Base-by-base conservation (phyloP, 768 basidiomycete genomes). In the Sistotremastrum suecicum region DNA sequence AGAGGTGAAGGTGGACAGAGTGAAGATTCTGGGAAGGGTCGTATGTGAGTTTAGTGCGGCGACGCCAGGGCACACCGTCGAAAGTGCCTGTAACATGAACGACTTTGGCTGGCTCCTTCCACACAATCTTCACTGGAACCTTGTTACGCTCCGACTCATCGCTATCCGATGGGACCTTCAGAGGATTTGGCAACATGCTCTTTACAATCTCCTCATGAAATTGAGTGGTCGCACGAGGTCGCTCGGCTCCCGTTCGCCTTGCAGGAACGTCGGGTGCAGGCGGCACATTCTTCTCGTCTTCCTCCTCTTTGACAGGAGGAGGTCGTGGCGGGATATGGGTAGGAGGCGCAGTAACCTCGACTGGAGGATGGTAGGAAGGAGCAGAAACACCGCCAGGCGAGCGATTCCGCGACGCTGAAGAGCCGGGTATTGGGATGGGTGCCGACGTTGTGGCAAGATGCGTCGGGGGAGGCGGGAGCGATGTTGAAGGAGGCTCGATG, bases 1-100 rank as follows among this genome's bases (percentile, higher is more conserved):
- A 75, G 0, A 98, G 74, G 4, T 67, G 55, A 30, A 80, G 64
- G 53, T 58, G 59, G 4, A 64, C 55, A 35, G 57, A 60, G 58
- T 64, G 70, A 4, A 59, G 59, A 49, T 57, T 54, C 36, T 32
- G n/a, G 12, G 39, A 6, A 7, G 42, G 11, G 34, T 20, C 9
- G 6, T 33, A 41, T 9, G 30, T 10, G 41, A 41, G 11, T 9
- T 41, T n/a, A 5, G 12, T 31, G 12, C 47, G 41, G 43, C 42
- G 37, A 7, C 47, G 43, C 54, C 53, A 39, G 37, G 46, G 47
- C 32, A 51, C 31, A 20, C 35, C 47, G 29, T 48, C 11, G 33
- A 51, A 48, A 4, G 47, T 51, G 20, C 50, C 50, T 3, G 50
- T 47, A n/a, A 56, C 44, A 28, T 50, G 48, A 11, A 56, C 54